phyloP scores from a whole-genome alignment of 2,329 filamentous ascomycete genomes.

The Neobulgaria alba region DNA sequence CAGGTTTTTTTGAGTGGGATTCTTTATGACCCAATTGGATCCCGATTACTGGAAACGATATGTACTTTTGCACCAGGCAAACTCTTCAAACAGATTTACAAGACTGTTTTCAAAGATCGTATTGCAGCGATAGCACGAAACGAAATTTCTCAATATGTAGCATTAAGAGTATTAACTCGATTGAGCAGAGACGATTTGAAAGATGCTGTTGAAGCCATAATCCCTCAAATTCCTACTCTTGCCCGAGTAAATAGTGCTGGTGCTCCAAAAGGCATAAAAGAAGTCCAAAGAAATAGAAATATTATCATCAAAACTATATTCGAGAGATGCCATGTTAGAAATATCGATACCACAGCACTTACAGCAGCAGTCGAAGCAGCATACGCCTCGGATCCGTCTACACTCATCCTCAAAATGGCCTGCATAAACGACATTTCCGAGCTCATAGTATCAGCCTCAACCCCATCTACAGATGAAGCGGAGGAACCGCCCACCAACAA shows the following conservation, averaged over 20 bases:
- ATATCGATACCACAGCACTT: slow-evolving; percentile 45
- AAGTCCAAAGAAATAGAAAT: slow-evolving; percentile 67
- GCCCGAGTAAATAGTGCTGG: slow-evolving; percentile 68
- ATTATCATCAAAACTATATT: slow-evolving; percentile 75
- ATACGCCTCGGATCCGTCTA: slow-evolving; percentile 40
- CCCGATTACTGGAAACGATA: slow-evolving; percentile 80
- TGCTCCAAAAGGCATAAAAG: too few species aligned
- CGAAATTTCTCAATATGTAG: slow-evolving; percentile 82
- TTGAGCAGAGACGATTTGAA: slow-evolving; percentile 80
- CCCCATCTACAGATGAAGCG: slow-evolving; percentile 19
- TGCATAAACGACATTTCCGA: slow-evolving; percentile 43
- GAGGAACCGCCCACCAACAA: slow-evolving; percentile 22
- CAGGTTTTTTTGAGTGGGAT: slow-evolving; percentile 78
- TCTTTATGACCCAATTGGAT: slow-evolving; percentile 84
- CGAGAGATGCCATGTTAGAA: slow-evolving; percentile 68
- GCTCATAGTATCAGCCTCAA: slow-evolving; percentile 37
- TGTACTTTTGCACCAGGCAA: slow-evolving; percentile 75
- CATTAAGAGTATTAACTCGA: slow-evolving; percentile 72
- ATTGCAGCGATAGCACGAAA: slow-evolving; percentile 79
- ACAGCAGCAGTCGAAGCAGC: slow-evolving; percentile 45
- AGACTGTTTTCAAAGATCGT: slow-evolving; percentile 67
- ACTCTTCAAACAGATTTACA: slow-evolving; percentile 82
- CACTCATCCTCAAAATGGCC: slow-evolving; percentile 52
- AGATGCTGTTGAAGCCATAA: slow-evolving; percentile 61
- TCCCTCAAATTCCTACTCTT: slow-evolving; percentile 63